Base-by-base conservation (phyloP, 768 basidiomycete species). In the Boletus tomentosulus region DNA sequence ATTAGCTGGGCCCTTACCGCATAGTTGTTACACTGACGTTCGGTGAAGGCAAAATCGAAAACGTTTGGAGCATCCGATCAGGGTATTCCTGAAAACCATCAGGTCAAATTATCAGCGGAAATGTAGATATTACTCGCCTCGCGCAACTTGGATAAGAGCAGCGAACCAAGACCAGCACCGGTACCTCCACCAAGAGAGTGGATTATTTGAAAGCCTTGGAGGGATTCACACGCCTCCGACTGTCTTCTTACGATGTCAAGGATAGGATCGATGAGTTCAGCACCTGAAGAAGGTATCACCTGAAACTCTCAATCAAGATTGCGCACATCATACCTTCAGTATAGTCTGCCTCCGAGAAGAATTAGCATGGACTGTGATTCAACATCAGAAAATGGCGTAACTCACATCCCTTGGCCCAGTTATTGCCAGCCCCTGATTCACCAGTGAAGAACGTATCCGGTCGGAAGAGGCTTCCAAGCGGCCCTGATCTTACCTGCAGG, bases 361-460 rank as follows among this genome's bases (percentile, higher is more conserved):
- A 49, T 67, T 50, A 71, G 58, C 55, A 53, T 57, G 34, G 30
- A 47, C 19, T 27, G 35, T 22, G 50, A 57, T 53, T n/a, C 25
- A 50, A 41, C 39, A 53, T 19, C 33, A 53, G 25, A 25, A 45
- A 39, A 35, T 39, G 75, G 9, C 12, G 9, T 48, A 50, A 72
- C 86, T 73, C 62, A 90, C 89, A 90, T 79, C 90, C 92, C 74
- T 97, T 96, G 15, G 92, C 93, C 89, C 92, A 97, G 58, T 95
- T 96, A 63, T 98, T 97, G 16, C 93, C 94, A 1, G 93, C 85
- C 47, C 83, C 79, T 53, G 74, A 73, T 42, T 78, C 70, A 6
- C 83, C 78, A 35, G 81, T 80, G 45, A 94, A 67, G 66, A 80
- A 96, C 2, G 91, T 96, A 66, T 94, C 92, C 2, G 95, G 95